Percentiles rank a stretch among this genome's conserved stretches.
Evolutionary conservation across 805 yeast species (phyloP).

Genomic region (Candida saitoana): DNA sequence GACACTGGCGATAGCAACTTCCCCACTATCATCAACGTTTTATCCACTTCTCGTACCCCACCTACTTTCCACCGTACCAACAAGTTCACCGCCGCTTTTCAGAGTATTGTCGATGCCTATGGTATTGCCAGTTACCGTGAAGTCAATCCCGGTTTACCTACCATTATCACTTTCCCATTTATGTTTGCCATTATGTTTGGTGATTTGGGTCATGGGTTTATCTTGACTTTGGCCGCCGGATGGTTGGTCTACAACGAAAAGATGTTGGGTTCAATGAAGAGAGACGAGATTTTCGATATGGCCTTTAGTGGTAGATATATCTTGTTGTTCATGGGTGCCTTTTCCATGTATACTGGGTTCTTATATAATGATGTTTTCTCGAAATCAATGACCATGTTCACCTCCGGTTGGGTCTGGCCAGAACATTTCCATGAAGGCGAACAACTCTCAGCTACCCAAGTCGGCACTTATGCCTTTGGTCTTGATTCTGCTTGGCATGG

Average conservation of each 20-base stretch:
- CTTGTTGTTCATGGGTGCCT: slow-evolving; percentile 63
- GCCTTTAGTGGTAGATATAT: slow-evolving; percentile 70
- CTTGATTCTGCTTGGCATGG: slow-evolving; percentile 78
- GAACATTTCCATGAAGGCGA: slow-evolving; percentile 43
- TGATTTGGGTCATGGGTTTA: slow-evolving; percentile 74
- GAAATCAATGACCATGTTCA: slow-evolving; percentile 62
- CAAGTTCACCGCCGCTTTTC: slow-evolving; percentile 67
- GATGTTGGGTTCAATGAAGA: slow-evolving; percentile 46
- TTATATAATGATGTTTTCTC: slow-evolving; percentile 71
- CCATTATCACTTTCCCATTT: slow-evolving; percentile 72
- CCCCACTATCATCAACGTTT: slow-evolving; percentile 55
- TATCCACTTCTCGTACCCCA: slow-evolving; percentile 63
- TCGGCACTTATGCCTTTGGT: slow-evolving; percentile 58
- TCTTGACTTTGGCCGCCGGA: slow-evolving; percentile 54
- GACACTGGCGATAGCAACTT: slow-evolving; percentile 25
- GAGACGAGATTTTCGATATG: slow-evolving; percentile 77
- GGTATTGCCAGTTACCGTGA: slow-evolving; percentile 74
- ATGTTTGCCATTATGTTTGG: slow-evolving; percentile 86
- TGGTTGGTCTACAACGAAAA: slow-evolving; percentile 53
- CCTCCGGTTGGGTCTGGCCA: slow-evolving; percentile 70
- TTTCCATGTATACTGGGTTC: slow-evolving; percentile 72
- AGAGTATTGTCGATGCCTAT: slow-evolving; percentile 69
- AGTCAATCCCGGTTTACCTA: slow-evolving; percentile 71
- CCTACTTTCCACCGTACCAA: slow-evolving; percentile 70
- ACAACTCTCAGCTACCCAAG: slow-evolving; percentile 38